Percentiles rank a stretch among this genome's conserved stretches.
These are phyloP conservation scores for Ascosphaera apis DNA, from an alignment of 2,329 filamentous ascomycete species.

Conservation along the genomic window DNA sequence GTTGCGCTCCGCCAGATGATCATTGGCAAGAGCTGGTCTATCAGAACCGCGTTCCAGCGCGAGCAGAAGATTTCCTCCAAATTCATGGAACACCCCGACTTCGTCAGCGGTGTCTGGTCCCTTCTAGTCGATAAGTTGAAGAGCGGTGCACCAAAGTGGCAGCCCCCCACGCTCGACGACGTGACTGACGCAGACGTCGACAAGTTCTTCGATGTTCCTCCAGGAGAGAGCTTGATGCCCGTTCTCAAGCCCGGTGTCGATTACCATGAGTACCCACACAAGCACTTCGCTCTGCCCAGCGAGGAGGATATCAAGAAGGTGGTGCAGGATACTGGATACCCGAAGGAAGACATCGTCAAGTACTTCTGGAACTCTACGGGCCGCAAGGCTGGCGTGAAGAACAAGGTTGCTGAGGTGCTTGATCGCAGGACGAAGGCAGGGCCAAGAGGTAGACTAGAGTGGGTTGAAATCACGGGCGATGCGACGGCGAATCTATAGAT, in stretches of 20 bases:
- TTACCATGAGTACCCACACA: constrained; percentile 53
- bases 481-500: too few relatives aligned
- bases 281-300: constrained; percentile 43
- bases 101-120: constrained; percentile 72
- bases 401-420: constrained; percentile 47
- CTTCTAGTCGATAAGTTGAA: constrained; percentile 48
- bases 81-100: constrained; percentile 86
- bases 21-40: constrained; percentile 51
- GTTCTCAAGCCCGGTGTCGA: constrained; percentile 36
- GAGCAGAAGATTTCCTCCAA: constrained; percentile 65
- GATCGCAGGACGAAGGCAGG: constrained; percentile 30
- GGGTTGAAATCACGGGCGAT: too few relatives aligned
- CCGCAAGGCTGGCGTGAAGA: constrained; percentile 44
- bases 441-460: too few relatives aligned
- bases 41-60: constrained; percentile 60
- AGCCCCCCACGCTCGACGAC: constrained; percentile 47
- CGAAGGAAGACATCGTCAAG: constrained; percentile 35
- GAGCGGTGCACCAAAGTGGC: constrained; percentile 38
- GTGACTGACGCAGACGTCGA: constrained; percentile 36
- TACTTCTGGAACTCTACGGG: constrained; percentile 36
- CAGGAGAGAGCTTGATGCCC: constrained; percentile 25
- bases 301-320: constrained; percentile 32
- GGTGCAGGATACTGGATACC: constrained; percentile 21
- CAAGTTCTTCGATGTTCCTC: constrained; percentile 41
- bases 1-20: constrained; percentile 71